Percentiles rank a stretch among this genome's conserved stretches.
Conservation (phyloP, 2,329 filamentous ascomycete species). For the Colletotrichum chlorophyti region DNA sequence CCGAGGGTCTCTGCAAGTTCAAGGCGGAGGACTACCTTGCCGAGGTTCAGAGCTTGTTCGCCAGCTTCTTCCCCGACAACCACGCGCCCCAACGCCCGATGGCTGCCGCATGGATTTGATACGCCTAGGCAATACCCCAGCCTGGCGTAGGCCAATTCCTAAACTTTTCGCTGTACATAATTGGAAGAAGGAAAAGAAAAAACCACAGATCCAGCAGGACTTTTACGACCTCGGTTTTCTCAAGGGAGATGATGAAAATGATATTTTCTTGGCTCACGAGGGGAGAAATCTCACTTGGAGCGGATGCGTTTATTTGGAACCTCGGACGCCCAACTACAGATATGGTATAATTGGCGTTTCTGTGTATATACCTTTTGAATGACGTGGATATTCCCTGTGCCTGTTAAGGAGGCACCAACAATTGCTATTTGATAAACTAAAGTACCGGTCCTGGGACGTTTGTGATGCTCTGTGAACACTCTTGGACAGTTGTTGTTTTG, state of each 20-base stretch:
- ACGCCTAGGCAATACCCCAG: neutral
- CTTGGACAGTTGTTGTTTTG: neutral
- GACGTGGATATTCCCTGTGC: constrained; percentile 20
- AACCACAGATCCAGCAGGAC: constrained; percentile 3
- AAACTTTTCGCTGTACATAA: constrained; percentile 29
- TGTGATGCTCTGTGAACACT: no score
- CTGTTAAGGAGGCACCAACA: neutral
- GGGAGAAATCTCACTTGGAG: neutral
- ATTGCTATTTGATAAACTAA: constrained; percentile 6
- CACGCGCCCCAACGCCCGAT: constrained; percentile 31
- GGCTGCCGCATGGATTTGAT: constrained; percentile 57
- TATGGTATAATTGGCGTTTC: constrained; percentile 20
- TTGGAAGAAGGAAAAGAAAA: constrained; percentile 16
- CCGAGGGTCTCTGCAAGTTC: constrained; percentile 75
- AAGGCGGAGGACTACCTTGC: constrained; percentile 82
- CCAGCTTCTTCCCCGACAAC: constrained; percentile 61
- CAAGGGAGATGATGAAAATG: constrained; percentile 3
- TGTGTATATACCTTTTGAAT: constrained; percentile 29
- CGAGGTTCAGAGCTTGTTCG: constrained; percentile 76
- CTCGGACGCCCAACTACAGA: neutral
- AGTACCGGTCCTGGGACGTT: no score
- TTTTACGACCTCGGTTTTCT: constrained; percentile 2
- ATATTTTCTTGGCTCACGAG: neutral
- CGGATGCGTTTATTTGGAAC: constrained; percentile 1
- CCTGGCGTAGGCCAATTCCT: neutral